These are phyloP conservation scores for Penicillium fimorum DNA, from an alignment of 495 filamentous ascomycete genomes.

Conservation along the genomic window DNA sequence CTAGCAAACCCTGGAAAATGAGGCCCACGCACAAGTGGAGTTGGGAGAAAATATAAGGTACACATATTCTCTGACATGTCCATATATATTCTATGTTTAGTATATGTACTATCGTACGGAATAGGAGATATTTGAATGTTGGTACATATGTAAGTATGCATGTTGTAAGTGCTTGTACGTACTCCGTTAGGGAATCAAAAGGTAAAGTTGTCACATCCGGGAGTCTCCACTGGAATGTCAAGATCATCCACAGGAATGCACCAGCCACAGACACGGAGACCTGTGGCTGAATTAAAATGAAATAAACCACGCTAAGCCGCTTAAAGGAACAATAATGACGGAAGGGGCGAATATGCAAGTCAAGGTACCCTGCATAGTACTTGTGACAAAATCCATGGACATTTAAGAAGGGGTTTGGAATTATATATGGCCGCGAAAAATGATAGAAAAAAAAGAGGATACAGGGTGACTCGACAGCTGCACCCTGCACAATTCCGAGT, in stretches of 20 bases:
- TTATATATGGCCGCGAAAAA: conserved; percentile 10
- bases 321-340: conserved; percentile 31
- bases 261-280: conserved; percentile 4
- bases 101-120: neutral
- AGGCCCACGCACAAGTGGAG: conserved; percentile 11
- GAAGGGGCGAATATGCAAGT: conserved; percentile 38
- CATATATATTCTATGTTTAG: neutral
- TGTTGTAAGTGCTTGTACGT: neutral
- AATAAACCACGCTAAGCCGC: conserved; percentile 12
- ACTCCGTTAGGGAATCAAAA: neutral
- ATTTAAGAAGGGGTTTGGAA: neutral
- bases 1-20: conserved; percentile 22
- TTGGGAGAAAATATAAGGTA: neutral
- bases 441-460: conserved; percentile 4
- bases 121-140: neutral
- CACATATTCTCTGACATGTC: neutral
- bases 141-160: too few relatives aligned
- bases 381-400: neutral
- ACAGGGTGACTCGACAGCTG: conserved; percentile 21
- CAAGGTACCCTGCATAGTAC: conserved; percentile 23
- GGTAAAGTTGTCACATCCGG: conserved; percentile 3
- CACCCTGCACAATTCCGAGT: conserved; percentile 22
- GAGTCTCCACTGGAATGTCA: conserved; percentile 18
- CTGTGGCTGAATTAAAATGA: conserved; percentile 12
- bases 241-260: conserved; percentile 25